A percentile compares a stretch with the other conserved stretches of the same genome.
phyloP scores from a whole-genome alignment of 805 yeast species.

The Metschnikowia koreensis region DNA sequence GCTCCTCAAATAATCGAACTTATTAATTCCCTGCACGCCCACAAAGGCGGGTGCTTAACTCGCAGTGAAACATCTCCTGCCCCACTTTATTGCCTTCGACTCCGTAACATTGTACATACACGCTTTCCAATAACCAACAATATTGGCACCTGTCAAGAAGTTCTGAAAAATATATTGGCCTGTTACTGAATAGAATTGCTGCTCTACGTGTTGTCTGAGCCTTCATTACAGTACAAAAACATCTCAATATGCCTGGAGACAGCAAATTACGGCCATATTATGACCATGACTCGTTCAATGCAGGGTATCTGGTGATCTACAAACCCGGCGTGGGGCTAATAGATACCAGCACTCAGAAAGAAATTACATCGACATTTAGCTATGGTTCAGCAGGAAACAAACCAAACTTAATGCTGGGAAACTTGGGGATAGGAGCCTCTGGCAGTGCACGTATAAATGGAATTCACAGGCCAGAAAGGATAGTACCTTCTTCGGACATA shows the following conservation, averaged over 20 bases:
- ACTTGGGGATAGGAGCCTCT: slow-evolving; percentile 8
- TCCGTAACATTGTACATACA: background rate
- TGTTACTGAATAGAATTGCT: background rate
- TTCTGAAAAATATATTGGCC: no score
- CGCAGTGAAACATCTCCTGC: background rate
- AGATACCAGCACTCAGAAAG: slow-evolving; percentile 42
- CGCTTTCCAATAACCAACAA: no score
- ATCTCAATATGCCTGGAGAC: slow-evolving; percentile 16
- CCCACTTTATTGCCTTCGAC: background rate
- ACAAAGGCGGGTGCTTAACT: background rate
- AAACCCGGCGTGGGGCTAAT: slow-evolving; percentile 62
- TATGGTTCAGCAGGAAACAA: slow-evolving; percentile 9
- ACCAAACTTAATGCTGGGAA: slow-evolving; percentile 11
- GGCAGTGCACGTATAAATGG: slow-evolving; percentile 2
- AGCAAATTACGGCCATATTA: slow-evolving; percentile 61
- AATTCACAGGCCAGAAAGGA: slow-evolving; percentile 2
- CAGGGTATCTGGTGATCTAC: slow-evolving; percentile 59
- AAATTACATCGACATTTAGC: slow-evolving; percentile 30
- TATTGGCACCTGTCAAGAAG: no score
- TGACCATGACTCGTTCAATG: slow-evolving; percentile 63
- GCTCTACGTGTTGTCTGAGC: no score
- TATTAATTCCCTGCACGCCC: slow-evolving; percentile 3
- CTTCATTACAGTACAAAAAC: background rate
- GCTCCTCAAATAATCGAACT: no score
- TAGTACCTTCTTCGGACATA: slow-evolving; percentile 24